Conservation (phyloP, 2,329 filamentous ascomycete genomes). For the Calonectria crousiana region DNA sequence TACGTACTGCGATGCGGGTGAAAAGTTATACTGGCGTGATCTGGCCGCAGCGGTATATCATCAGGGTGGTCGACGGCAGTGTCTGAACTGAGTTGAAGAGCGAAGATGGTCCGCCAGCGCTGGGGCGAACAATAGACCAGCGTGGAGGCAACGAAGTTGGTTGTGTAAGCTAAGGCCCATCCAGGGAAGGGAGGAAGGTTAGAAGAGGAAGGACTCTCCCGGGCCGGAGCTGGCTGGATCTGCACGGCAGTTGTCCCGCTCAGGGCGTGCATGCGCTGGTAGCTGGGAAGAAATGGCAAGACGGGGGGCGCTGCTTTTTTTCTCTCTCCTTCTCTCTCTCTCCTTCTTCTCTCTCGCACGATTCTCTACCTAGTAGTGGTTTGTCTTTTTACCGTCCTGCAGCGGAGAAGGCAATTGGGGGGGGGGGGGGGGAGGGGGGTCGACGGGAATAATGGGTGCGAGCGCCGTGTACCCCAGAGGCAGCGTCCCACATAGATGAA, state of each 20-base stretch:
- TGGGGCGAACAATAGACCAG: neutral
- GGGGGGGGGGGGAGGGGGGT: no score
- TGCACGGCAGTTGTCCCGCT: conserved; percentile 21
- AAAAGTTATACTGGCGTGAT: neutral
- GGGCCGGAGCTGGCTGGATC: conserved; percentile 16
- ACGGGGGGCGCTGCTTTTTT: neutral
- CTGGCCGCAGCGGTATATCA: neutral
- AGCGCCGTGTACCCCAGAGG: neutral
- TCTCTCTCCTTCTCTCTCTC: neutral
- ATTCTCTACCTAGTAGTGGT: neutral
- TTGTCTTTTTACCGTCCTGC: neutral
- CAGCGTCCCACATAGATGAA: conserved; percentile 16
- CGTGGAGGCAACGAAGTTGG: neutral
- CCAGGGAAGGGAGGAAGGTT: conserved; percentile 11
- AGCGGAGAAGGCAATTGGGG: neutral
- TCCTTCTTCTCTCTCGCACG: neutral
- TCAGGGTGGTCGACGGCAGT: neutral
- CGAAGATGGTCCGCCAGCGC: conserved; percentile 1
- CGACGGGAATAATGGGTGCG: neutral
- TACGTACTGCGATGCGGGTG: neutral
- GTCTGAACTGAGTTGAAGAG: neutral
- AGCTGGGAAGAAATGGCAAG: neutral
- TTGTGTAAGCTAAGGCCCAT: conserved; percentile 14
- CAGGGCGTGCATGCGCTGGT: conserved; percentile 8
- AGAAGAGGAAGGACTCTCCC: conserved; percentile 18